Base-by-base conservation (phyloP, 768 basidiomycete species). In the Saitozyma sp. region DNA sequence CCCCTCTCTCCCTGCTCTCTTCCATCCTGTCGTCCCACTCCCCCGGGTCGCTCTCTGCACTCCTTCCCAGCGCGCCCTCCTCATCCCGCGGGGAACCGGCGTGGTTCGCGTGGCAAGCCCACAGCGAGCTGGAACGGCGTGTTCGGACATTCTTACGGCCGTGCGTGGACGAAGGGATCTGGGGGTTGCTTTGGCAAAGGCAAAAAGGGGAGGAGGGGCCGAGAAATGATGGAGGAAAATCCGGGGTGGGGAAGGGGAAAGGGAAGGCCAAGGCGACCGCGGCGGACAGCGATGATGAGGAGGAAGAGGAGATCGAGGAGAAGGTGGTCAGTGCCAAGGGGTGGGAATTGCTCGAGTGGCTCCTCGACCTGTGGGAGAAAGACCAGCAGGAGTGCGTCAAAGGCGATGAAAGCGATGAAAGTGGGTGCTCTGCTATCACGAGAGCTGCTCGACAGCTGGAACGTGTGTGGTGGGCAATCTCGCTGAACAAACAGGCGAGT, bases 311-410 rank as follows among this genome's bases (percentile, higher is more conserved):
- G 11, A 54, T 53, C 16, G 63, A 64, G 41, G 60, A 58, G 46
- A 56, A 51, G 51, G 50, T 48, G 19, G 57, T 71, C 9, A 58
- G 55, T 11, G 58, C 61, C 46, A 42, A 57, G 19, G 67, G 62
- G 9, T 71, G 70, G 68, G 53, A 49, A 3, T 8, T 70, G 38
- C 39, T 68, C 38, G 68, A 56, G 11, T 68, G 64, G 63, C 62
- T 67, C 8, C 60, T 68, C 2, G 53, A n/a, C 20, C 20, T 69
- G 5, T 75, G 69, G 73, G 66, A 71, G 53, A 56, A 63, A 43
- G 69, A 74, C 56, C 40, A 41, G 49, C 40, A 17, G 9, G 60
- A 64, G 17, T 42, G 61, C 16, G 29, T 13, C 43, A 20, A 14
- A 43, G 20, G 7, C 17, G 45, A 48, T 13, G 40, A 59, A 19